A percentile compares a stretch with the other conserved stretches of the same genome.
Evolutionary conservation across 2,329 filamentous ascomycete species (phyloP).

Genomic region (Colletotrichum lindemuthianum): DNA sequence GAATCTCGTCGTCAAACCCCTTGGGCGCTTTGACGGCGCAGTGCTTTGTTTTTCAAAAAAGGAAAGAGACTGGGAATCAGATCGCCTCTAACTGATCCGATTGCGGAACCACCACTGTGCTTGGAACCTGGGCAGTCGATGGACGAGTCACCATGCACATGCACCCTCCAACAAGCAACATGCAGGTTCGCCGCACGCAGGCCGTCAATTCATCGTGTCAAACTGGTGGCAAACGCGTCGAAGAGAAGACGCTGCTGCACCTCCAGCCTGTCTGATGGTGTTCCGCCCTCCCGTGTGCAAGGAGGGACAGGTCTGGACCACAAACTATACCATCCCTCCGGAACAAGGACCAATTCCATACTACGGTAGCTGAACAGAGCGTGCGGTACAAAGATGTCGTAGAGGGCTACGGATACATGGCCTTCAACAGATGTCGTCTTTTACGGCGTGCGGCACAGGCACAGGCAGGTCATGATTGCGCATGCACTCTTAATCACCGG

Average conservation of each 20-base stretch:
- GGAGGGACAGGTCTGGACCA: constrained; percentile 24
- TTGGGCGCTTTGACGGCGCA: no score
- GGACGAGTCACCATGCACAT: no score
- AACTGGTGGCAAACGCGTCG: constrained; percentile 19
- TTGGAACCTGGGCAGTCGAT: neutral
- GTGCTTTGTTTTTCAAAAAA: no score
- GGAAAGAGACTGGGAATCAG: no score
- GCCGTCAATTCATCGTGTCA: constrained; percentile 4
- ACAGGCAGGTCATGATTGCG: no score
- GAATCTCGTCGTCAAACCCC: no score
- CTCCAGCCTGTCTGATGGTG: constrained; percentile 28
- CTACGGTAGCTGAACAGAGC: constrained; percentile 8
- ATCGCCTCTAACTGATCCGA: no score
- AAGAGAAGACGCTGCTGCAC: constrained; percentile 29
- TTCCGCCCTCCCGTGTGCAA: constrained; percentile 36
- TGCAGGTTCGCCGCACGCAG: constrained; percentile 1
- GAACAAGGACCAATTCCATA: constrained; percentile 10
- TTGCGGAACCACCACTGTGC: no score
- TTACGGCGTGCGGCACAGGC: no score
- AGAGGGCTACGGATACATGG: constrained; percentile 31
- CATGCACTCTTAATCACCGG: no score
- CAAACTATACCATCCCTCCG: constrained; percentile 25
- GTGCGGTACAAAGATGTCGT: constrained; percentile 2
- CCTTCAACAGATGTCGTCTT: neutral
- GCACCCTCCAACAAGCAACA: neutral